Percentiles rank a stretch among this genome's conserved stretches.
Evolutionary conservation across 148 eudicot genomes (phyloP).

Genomic region (Beta vulgaris): DNA sequence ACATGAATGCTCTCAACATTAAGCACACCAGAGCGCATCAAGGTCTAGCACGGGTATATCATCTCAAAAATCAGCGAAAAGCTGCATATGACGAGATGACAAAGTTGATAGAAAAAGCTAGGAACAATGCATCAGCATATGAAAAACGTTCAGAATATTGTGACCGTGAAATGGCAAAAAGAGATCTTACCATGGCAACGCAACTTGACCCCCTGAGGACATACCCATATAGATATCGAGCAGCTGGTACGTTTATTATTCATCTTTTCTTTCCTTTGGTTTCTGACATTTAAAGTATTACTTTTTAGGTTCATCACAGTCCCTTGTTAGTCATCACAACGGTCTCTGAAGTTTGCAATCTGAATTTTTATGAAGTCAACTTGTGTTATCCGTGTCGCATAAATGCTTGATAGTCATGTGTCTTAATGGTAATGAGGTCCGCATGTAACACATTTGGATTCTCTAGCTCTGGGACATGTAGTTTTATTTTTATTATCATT

Average conservation of each 20-base stretch:
- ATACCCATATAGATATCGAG: slow-evolving; percentile 87
- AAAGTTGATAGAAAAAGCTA: slow-evolving; percentile 80
- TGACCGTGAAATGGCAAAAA: slow-evolving; percentile 86
- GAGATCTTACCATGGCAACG: slow-evolving; percentile 72
- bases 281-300: background rate
- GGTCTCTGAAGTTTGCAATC: background rate
- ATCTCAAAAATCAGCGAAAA: slow-evolving; percentile 68
- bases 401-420: too few relatives aligned
- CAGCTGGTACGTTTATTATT: slow-evolving; percentile 59
- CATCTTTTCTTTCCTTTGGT: background rate
- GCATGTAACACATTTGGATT: too few relatives aligned
- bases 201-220: slow-evolving; percentile 76
- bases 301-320: background rate
- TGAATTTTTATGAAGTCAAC: background rate
- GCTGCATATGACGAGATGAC: slow-evolving; percentile 95
- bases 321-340: background rate
- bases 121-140: slow-evolving; percentile 83
- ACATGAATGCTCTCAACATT: slow-evolving; percentile 77
- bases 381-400: background rate
- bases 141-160: slow-evolving; percentile 92
- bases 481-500: too few relatives aligned
- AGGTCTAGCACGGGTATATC: slow-evolving; percentile 83
- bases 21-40: slow-evolving; percentile 95
- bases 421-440: too few relatives aligned
- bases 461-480: too few relatives aligned